A percentile compares a stretch with the other conserved stretches of the same genome.
Conservation (phyloP, 1,139 yeast species). For the Scheffersomyces segobiensis region DNA sequence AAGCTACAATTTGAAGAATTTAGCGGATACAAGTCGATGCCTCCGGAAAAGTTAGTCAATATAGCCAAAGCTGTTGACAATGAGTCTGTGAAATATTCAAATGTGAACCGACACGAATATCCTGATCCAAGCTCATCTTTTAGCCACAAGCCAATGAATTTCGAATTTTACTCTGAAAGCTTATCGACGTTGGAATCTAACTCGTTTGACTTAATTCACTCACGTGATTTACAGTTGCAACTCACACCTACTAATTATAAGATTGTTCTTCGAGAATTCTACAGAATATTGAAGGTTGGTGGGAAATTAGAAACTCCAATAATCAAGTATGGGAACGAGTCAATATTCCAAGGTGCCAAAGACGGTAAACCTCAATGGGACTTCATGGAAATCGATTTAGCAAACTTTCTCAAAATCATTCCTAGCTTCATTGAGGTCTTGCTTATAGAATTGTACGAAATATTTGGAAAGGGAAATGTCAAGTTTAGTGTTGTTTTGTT, state of each 20-base stretch:
- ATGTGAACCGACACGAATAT: slow-evolving; percentile 10
- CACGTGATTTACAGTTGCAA: slow-evolving; percentile 38
- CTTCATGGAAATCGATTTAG: slow-evolving; percentile 21
- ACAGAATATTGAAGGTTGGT: slow-evolving; percentile 37
- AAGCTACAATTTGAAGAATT: slow-evolving; percentile 29
- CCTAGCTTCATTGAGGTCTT: slow-evolving; percentile 27
- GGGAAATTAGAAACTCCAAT: slow-evolving; percentile 38
- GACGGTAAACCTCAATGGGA: slow-evolving; percentile 10
- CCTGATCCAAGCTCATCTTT: slow-evolving; percentile 20
- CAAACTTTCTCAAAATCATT: slow-evolving; percentile 22
- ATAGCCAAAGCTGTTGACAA: slow-evolving; percentile 28
- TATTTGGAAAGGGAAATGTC: slow-evolving; percentile 39
- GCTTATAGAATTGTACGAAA: slow-evolving; percentile 20
- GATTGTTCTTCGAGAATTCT: slow-evolving; percentile 32
- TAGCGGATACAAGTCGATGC: slow-evolving; percentile 21
- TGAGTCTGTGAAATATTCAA: slow-evolving; percentile 19
- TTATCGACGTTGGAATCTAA: slow-evolving; percentile 29
- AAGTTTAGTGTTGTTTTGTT: slow-evolving; percentile 32
- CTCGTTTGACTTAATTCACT: slow-evolving; percentile 38
- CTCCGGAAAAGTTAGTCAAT: slow-evolving; percentile 29
- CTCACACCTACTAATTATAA: slow-evolving; percentile 26
- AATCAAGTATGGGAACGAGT: slow-evolving; percentile 11
- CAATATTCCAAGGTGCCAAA: not conserved
- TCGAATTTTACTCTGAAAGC: slow-evolving; percentile 33
- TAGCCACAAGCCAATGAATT: slow-evolving; percentile 37